Conservation (phyloP, 2,329 filamentous ascomycete genomes). For the Trichoderma sp. region DNA sequence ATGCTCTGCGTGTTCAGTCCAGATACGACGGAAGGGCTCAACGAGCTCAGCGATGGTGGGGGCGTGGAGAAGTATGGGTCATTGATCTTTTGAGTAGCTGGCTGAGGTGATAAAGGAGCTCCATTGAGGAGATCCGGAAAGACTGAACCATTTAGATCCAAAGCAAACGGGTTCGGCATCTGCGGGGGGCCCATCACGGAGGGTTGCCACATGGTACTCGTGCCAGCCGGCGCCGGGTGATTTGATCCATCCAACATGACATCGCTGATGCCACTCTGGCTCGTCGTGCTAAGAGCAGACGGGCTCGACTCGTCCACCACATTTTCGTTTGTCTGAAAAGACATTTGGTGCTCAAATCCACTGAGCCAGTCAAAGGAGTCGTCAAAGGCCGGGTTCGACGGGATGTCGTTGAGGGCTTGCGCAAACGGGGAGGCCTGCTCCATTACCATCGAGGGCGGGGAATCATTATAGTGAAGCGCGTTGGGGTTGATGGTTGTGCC, state of each 20-base stretch:
- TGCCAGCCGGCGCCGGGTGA: conserved; percentile 53
- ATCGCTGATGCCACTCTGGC: conserved; percentile 87
- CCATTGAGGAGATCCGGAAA: conserved; percentile 75
- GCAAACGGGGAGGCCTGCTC: conserved; percentile 62
- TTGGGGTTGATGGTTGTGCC: conserved; percentile 67
- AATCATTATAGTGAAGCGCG: conserved; percentile 79
- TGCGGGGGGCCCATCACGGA: conserved; percentile 67
- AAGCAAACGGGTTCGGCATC: conserved; percentile 65
- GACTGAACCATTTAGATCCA: conserved; percentile 71
- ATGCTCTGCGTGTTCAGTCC: conserved; percentile 60
- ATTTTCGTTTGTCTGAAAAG: conserved; percentile 68
- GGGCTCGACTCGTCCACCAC: conserved; percentile 92
- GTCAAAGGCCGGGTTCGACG: conserved; percentile 60
- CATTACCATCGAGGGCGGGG: conserved; percentile 63
- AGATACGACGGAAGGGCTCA: conserved; percentile 70
- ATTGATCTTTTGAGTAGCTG: conserved; percentile 64
- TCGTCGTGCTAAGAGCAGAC: conserved; percentile 91
- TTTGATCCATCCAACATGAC: conserved; percentile 82
- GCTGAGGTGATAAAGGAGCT: conserved; percentile 74
- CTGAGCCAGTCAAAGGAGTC: conserved; percentile 80
- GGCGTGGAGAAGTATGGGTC: conserved; percentile 79
- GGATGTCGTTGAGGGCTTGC: conserved; percentile 56
- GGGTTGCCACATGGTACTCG: conserved; percentile 65
- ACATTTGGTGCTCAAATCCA: conserved; percentile 75
- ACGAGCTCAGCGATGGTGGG: conserved; percentile 67